Evolutionary conservation across 2,329 filamentous ascomycete genomes (phyloP), one percentile per base, ranked within the genome.

Genomic region (Fusarium torreyae): DNA sequence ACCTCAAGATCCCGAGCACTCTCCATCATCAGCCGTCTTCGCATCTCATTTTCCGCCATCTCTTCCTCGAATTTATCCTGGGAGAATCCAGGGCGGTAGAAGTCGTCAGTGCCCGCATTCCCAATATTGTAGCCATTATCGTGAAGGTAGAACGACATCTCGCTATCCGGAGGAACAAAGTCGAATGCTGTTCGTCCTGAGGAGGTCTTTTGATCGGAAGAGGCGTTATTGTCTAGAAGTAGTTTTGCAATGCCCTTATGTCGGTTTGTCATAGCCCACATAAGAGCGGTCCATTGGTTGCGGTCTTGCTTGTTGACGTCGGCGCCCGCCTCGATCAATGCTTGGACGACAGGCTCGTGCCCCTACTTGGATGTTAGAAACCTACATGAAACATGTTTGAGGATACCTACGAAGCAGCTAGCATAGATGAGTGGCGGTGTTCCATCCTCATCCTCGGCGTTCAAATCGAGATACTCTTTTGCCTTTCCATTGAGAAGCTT

Each of bases 241-340:
- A 94, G 86, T 80, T 98, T 98, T 36, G 95, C 94, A 71, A 99
- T 99, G 48, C 90, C 91, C 81, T 98, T 98, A 81, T 99, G 96
- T 59, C 94, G 86, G 80, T 99, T 99, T 57, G 96, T 99, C 93
- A 98, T 98, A 50, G 96, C 95, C 96, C 96, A 99, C 94, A 99
- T 99, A 65, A 99, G 85, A 15, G 96, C 93, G 75, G 93, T 98
- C 96, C 96, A 99, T 77, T 97, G 92, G 77, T 98, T 98, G 68
- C 91, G 92, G 78, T 99, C 96, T 80, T 98, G 95, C 74, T 91
- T 91, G 81, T 99, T 94, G 53, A 98, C 94, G 74, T 94, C 88
- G 39, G 92, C 95, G 24, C 95, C 94, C 11, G 94, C 93, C 62
- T 94, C 88, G 53, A 99, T 88, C 52, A 99, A 87, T 38, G 91